Evolutionary conservation across 208 protist genomes (phyloP).

Genomic region (Wallacemonas sp.): DNA sequence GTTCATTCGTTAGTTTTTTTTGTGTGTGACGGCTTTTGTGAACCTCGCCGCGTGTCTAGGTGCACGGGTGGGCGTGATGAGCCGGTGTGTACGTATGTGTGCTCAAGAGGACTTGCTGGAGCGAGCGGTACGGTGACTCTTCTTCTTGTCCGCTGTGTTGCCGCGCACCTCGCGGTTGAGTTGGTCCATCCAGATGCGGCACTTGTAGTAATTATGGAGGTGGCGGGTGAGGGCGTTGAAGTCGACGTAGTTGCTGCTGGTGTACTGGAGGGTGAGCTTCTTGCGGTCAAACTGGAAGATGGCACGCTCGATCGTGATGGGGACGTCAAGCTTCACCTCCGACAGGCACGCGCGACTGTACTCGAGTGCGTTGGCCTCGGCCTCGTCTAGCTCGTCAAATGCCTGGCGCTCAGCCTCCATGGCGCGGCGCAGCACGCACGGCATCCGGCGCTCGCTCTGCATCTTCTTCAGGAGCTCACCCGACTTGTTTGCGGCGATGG

Average conservation of each 20-base stretch:
- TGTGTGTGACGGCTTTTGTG: too few relatives aligned
- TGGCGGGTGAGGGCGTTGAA: constrained; percentile 76
- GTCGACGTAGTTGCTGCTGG: constrained; percentile 70
- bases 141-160: constrained; percentile 2
- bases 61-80: too few relatives aligned
- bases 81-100: too few relatives aligned
- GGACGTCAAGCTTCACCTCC: constrained; percentile 47
- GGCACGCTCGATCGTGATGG: constrained; percentile 70
- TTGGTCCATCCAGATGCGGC: constrained; percentile 91
- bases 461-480: constrained; percentile 23
- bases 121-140: constrained; percentile 20
- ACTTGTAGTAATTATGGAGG: constrained; percentile 78
- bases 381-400: constrained; percentile 40
- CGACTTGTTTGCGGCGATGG: constrained; percentile 6
- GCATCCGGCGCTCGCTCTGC: constrained; percentile 5
- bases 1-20: too few relatives aligned
- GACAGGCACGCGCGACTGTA: constrained; percentile 53
- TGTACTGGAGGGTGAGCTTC: constrained; percentile 89
- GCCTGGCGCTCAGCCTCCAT: constrained; percentile 41
- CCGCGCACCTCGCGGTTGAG: constrained; percentile 67
- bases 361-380: constrained; percentile 58
- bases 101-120: constrained; percentile 17
- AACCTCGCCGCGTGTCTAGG: too few relatives aligned
- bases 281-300: constrained; percentile 90
- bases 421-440: constrained; percentile 60